These are phyloP conservation scores for Flaveria brownii DNA, from an alignment of 129 eudicot genomes.

Conservation along the genomic window DNA sequence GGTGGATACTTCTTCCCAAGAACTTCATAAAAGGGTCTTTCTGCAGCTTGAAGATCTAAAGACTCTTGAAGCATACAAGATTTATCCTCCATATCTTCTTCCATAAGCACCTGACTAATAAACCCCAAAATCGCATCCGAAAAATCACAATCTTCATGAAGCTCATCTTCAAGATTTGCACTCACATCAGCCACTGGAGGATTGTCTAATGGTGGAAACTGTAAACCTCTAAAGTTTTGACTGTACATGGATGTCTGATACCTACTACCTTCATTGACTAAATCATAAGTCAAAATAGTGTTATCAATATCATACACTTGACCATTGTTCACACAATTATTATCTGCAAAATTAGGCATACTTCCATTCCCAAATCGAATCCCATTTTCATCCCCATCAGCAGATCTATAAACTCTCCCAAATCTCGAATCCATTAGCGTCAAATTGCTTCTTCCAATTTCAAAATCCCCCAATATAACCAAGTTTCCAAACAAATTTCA, in stretches of 20 bases:
- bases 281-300: slow-evolving; percentile 34
- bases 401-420: slow-evolving; percentile 35
- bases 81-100: slow-evolving; percentile 63
- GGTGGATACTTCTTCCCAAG: slow-evolving; percentile 66
- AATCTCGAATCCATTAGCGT: slow-evolving; percentile 58
- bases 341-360: slow-evolving; percentile 26
- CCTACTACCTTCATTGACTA: slow-evolving; percentile 36
- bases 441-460: not conserved
- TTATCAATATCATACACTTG: slow-evolving; percentile 32
- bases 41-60: slow-evolving; percentile 70
- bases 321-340: slow-evolving; percentile 22
- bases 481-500: not conserved
- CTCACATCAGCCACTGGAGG: slow-evolving; percentile 30
- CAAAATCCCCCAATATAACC: not conserved
- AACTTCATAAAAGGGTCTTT: slow-evolving; percentile 64
- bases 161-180: slow-evolving; percentile 50
- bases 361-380: slow-evolving; percentile 44
- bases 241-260: slow-evolving; percentile 33
- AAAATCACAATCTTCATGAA: slow-evolving; percentile 65
- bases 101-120: slow-evolving; percentile 65
- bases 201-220: slow-evolving; percentile 32
- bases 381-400: slow-evolving; percentile 47
- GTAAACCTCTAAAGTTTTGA: slow-evolving; percentile 45
- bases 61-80: slow-evolving; percentile 62
- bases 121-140: slow-evolving; percentile 63